Evolutionary conservation across 768 basidiomycete species (phyloP).

Genomic region (Naganishia vishniacii): DNA sequence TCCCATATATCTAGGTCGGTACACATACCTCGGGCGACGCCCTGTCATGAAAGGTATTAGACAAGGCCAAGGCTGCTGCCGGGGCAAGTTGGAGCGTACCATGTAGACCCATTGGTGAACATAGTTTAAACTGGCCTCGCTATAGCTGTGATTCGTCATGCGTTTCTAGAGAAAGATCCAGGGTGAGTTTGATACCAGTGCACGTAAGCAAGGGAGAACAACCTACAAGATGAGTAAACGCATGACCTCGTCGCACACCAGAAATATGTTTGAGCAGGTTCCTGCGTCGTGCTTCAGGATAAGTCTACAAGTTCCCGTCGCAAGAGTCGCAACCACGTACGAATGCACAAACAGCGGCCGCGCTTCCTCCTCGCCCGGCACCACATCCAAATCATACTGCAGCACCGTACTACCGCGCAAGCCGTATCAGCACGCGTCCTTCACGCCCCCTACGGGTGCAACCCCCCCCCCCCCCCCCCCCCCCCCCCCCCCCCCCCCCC

Average conservation of each 20-base stretch:
- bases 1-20: constrained; percentile 39
- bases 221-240: constrained; percentile 43
- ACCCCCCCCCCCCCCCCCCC: neutral
- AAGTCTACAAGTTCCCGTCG: neutral
- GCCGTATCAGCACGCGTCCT: neutral
- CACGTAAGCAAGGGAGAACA: neutral
- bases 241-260: constrained; percentile 27
- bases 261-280: constrained; percentile 50
- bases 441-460: too few species aligned
- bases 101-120: constrained; percentile 40
- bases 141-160: constrained; percentile 32
- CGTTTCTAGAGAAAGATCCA: constrained; percentile 32
- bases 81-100: too few species aligned
- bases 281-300: neutral
- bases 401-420: constrained; percentile 36
- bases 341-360: constrained; percentile 43
- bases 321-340: neutral
- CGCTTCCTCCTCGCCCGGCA: constrained; percentile 24
- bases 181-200: neutral
- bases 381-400: constrained; percentile 45
- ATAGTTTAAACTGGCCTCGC: constrained; percentile 36
- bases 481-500: neutral
- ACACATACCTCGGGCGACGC: constrained; percentile 39
- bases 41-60: constrained; percentile 16
- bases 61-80: too few species aligned